Percentiles rank a stretch among this genome's conserved stretches.
Evolutionary conservation across 495 filamentous ascomycete genomes (phyloP).

Genomic region (Neurospora africana): DNA sequence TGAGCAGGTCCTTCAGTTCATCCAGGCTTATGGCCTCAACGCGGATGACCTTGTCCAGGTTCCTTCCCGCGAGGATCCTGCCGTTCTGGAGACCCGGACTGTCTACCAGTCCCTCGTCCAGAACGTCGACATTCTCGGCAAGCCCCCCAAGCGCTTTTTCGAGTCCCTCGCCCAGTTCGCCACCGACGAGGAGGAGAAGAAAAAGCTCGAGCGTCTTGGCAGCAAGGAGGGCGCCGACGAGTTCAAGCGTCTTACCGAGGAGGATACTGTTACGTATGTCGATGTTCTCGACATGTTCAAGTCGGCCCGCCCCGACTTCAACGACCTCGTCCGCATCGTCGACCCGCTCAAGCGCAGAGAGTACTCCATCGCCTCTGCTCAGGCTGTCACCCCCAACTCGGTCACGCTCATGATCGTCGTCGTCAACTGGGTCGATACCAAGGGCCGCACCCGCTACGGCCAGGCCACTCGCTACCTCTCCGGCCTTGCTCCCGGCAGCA

Average conservation of each 20-base stretch:
- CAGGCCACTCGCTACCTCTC: slow-evolving; percentile 86
- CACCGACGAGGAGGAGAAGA: slow-evolving; percentile 69
- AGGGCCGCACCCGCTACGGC: slow-evolving; percentile 82
- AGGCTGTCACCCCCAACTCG: slow-evolving; percentile 76
- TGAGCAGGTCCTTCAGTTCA: slow-evolving; percentile 69
- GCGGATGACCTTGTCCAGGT: slow-evolving; percentile 79
- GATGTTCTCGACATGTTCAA: slow-evolving; percentile 81
- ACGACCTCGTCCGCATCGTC: slow-evolving; percentile 83
- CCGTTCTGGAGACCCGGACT: slow-evolving; percentile 75
- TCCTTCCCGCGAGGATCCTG: slow-evolving; percentile 70
- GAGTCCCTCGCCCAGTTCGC: slow-evolving; percentile 84
- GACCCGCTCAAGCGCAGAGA: slow-evolving; percentile 89
- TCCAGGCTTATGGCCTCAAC: slow-evolving; percentile 76
- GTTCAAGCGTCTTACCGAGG: slow-evolving; percentile 89
- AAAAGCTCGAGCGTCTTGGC: slow-evolving; percentile 62
- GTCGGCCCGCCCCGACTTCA: slow-evolving; percentile 81
- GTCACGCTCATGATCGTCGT: slow-evolving; percentile 96
- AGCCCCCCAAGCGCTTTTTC: slow-evolving; percentile 94
- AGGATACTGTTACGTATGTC: slow-evolving; percentile 86
- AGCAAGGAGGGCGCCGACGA: slow-evolving; percentile 79
- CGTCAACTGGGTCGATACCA: slow-evolving; percentile 86
- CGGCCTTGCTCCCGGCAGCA: slow-evolving; percentile 56
- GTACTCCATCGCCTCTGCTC: slow-evolving; percentile 94
- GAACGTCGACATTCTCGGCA: slow-evolving; percentile 94
- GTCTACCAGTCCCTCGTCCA: slow-evolving; percentile 88